Evolutionary conservation across 495 filamentous ascomycete genomes (phyloP), one percentile per base, ranked within the genome.

Genomic region (Aeminium ludgeri): DNA sequence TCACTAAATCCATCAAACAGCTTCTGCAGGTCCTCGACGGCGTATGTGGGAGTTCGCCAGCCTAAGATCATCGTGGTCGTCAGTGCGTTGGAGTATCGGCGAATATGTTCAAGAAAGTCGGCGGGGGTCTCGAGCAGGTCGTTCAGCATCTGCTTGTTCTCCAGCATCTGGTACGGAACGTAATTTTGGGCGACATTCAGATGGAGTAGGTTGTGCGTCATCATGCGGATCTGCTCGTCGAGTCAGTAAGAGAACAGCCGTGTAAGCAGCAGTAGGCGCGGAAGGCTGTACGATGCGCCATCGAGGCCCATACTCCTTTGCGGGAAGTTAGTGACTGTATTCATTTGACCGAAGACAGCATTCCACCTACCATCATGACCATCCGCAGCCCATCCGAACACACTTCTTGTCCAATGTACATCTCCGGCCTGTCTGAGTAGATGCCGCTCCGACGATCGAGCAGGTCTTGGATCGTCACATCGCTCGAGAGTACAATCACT

Each of bases 131-230:
- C 56, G 6, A 65, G 47, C 32, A 70, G 48, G 20, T 63, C 66
- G 37, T 56, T 45, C 6, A 70, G 54, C 65, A 70, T 66, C 36
- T 60, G 55, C 50, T 62, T 62, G 52, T 65, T 67, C 45, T 70
- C 66, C 34, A 70, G 59, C 33, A 65, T 56, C 48, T 70, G 66
- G 52, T 70, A 70, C 6, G 66, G 66, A 6, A 70, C 59, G 49
- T 67, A 63, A 3, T 34, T 50, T 35, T 48, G 44, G 3, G 59
- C 46, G 7, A 47, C 50, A 10, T 55, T 49, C 34, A 65, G 48
- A 54, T 67, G 66, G 30, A 70, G 55, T 2, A 67, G 46, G 15
- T 58, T 51, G 51, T 69, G 65, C 1, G 62, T 49, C 34, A 65
- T 51, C 45, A 61, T 64, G 35, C 66, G 61, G 38, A 56, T 49